Conservation (phyloP, 192 early-diverging fungal species). For the Coemansia sp. region DNA sequence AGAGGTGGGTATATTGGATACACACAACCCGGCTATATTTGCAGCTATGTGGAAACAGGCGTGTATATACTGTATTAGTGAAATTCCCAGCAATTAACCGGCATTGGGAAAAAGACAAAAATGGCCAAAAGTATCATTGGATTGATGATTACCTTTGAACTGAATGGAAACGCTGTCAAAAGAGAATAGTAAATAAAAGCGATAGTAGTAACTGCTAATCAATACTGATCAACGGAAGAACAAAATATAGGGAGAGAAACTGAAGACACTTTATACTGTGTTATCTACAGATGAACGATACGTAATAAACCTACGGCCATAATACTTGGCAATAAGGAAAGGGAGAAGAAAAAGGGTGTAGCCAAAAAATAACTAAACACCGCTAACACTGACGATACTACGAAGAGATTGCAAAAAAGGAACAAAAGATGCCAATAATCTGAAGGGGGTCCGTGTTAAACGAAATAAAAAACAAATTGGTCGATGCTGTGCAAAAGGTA, state of each 20-base stretch:
- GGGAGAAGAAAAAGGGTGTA: not conserved
- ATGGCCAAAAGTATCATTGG: not conserved
- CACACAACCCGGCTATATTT: not conserved
- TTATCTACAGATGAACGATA: not conserved
- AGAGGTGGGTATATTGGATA: not conserved
- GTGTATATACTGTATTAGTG: not conserved
- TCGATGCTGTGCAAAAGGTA: not conserved
- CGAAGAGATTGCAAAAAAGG: not conserved
- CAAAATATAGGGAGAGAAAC: not conserved
- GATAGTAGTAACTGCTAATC: constrained; percentile 2
- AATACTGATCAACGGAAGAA: not conserved
- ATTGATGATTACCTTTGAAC: not conserved
- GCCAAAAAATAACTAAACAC: not conserved
- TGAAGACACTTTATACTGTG: not conserved
- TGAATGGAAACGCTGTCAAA: not conserved
- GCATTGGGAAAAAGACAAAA: not conserved
- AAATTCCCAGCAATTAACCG: not conserved
- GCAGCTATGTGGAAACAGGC: not conserved
- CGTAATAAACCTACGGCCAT: too few species aligned
- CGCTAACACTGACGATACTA: not conserved
- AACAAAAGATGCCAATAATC: not conserved
- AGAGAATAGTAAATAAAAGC: not conserved
- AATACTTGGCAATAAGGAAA: not conserved
- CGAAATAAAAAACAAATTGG: not conserved
- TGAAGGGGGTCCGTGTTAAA: not conserved